Conservation (phyloP, 225 moss, liverwort and hornwort genomes). For the Physcomitrium patens region DNA sequence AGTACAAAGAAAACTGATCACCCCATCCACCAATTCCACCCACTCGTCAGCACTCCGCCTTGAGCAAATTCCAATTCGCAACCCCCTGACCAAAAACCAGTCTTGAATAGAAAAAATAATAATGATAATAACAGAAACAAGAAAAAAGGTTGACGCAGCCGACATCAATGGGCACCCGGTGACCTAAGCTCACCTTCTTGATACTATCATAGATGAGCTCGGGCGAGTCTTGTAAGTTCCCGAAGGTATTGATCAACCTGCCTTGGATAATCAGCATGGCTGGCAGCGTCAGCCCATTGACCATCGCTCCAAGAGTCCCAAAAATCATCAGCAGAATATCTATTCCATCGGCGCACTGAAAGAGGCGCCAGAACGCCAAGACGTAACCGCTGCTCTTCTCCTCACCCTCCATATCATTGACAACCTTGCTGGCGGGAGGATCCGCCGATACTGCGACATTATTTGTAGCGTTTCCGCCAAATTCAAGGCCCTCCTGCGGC, state of each 20-base stretch:
- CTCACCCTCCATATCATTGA: not conserved
- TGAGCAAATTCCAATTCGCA: not conserved
- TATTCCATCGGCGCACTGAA: conserved; percentile 57
- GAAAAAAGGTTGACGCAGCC: not conserved
- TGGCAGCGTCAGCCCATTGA: conserved; percentile 60
- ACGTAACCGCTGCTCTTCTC: not conserved
- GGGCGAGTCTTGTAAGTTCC: conserved; percentile 31
- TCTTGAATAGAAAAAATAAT: too few relatives aligned
- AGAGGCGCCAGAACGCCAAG: conserved; percentile 46
- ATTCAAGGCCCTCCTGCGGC: conserved; percentile 38
- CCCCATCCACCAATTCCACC: not conserved
- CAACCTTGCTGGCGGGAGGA: not conserved
- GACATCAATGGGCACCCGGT: not conserved
- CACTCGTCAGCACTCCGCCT: conserved; percentile 16
- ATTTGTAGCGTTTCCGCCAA: conserved; percentile 39
- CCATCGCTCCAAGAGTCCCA: conserved; percentile 58
- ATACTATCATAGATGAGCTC: conserved; percentile 24
- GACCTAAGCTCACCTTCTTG: conserved; percentile 34
- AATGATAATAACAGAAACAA: too few relatives aligned
- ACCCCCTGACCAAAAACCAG: not conserved
- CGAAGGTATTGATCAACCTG: conserved; percentile 59
- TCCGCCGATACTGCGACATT: not conserved
- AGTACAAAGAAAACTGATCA: conserved; percentile 54
- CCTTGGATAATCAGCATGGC: conserved; percentile 52
- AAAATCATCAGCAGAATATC: conserved; percentile 60